These are phyloP conservation scores for Sequoiadendron giganteum DNA, from an alignment of 75 land plant genomes.

Conservation along the genomic window DNA sequence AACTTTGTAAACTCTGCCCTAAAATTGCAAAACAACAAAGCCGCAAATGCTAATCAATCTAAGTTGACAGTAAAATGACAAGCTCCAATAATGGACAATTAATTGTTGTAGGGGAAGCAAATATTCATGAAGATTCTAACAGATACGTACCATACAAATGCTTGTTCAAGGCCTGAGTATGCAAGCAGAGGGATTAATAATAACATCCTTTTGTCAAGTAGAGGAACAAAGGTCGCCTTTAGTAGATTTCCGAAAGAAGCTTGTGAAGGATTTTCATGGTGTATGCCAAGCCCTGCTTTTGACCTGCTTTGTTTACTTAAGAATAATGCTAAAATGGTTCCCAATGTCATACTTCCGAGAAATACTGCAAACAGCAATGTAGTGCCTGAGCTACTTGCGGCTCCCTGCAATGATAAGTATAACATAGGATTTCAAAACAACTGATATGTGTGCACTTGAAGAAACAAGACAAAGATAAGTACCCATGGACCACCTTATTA, in stretches of 20 bases:
- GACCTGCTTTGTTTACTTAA: constrained; percentile 42
- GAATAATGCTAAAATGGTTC: constrained; percentile 71
- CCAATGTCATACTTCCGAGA: constrained; percentile 68
- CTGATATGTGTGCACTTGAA: not conserved
- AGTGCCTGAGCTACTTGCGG: constrained; percentile 43
- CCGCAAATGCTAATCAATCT: not conserved
- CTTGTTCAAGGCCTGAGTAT: constrained; percentile 73
- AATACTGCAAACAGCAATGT: constrained; percentile 64
- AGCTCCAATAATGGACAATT: not conserved
- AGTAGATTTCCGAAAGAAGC: constrained; percentile 19
- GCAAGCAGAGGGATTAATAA: constrained; percentile 79
- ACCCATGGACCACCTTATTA: not conserved
- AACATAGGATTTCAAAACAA: not conserved
- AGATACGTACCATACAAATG: constrained; percentile 50
- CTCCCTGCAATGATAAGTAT: constrained; percentile 28
- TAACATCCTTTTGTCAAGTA: constrained; percentile 60
- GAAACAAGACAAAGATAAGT: not conserved
- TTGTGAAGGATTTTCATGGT: constrained; percentile 15
- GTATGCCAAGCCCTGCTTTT: constrained; percentile 14
- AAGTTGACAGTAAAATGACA: not conserved
- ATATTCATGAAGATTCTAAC: not conserved
- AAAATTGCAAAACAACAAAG: constrained; percentile 5
- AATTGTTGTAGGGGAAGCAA: not conserved
- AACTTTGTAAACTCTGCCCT: constrained; percentile 88
- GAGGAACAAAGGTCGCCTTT: constrained; percentile 50